Evolutionary conservation across 2,329 filamentous ascomycete species (phyloP), one percentile per base, ranked within the genome.

Genomic region (Beauveria sp.): DNA sequence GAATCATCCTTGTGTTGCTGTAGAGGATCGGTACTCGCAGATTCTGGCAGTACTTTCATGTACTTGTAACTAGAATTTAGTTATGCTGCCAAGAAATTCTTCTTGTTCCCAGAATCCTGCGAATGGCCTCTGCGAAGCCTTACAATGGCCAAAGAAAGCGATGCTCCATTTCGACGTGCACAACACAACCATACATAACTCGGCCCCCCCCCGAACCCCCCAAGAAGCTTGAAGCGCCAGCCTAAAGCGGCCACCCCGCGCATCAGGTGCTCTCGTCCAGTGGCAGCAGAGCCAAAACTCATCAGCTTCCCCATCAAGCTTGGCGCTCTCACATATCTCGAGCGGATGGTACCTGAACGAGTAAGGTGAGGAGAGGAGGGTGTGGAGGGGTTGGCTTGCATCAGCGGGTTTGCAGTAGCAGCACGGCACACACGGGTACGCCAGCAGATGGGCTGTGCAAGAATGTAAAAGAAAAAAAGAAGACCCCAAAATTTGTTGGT

Each of bases 251-350:
- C 54, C 28, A 47, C 20, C 28, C 30, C 30, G 30, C 30, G 30
- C 30, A 34, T 4, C 10, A 9, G 26, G n/a, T 18, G 8, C 14
- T 43, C 38, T 47, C 55, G 14, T 10, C 56, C 56, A 50, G 46
- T 58, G 46, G 34, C 14, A 51, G 46, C 56, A 58, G 24, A 58
- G 56, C 34, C 46, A 58, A 58, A 58, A 43, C 54, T 57, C 54
- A 51, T 58, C 56, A 58, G 10, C 56, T 58, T 50, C 56, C 56
- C 45, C 46, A 42, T 58, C 38, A 12, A 58, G 56, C 14, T 38
- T 58, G 56, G 56, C 34, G 56, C 45, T 8, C 55, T 49, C n/a
- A 24, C 45, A 40, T 16, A 28, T 40, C n/a, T 28, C 45, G 30
- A 34, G 30, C 10, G 9, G 30, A 34, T 50, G 55, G 45, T 42